phyloP scores from a whole-genome alignment of 139 green algal species.

The Eudorina sp. region DNA sequence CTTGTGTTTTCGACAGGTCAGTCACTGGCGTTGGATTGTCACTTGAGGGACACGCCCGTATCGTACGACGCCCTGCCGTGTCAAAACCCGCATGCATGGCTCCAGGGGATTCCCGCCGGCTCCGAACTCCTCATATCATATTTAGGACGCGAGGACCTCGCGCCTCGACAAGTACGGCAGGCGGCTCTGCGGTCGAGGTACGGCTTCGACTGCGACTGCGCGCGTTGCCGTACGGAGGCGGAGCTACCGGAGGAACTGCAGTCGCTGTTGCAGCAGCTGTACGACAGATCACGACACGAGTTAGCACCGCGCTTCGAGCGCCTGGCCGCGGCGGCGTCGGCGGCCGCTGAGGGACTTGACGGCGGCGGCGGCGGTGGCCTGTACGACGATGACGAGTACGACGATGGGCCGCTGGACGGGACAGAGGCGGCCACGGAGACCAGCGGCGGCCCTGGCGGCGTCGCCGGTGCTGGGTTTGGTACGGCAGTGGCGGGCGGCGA shows the following conservation, averaged over 20 bases:
- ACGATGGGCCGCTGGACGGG: not conserved
- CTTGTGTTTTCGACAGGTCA: too few species aligned
- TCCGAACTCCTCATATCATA: slow-evolving; percentile 45
- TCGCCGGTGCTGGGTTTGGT: not conserved
- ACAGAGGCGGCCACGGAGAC: not conserved
- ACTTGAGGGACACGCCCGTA: too few species aligned
- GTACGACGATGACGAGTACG: not conserved
- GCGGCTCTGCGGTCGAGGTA: slow-evolving; percentile 57
- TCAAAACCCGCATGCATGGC: too few species aligned
- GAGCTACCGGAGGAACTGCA: slow-evolving; percentile 29
- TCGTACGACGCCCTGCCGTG: too few species aligned
- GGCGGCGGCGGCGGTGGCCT: not conserved
- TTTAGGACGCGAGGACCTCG: slow-evolving; percentile 61
- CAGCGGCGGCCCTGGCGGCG: not conserved
- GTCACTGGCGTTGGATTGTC: too few species aligned
- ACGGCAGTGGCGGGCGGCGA: not conserved
- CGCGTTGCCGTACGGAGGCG: slow-evolving; percentile 52
- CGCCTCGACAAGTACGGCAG: slow-evolving; percentile 49
- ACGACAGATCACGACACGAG: not conserved
- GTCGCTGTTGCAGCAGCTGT: slow-evolving; percentile 29
- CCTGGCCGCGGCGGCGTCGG: not conserved
- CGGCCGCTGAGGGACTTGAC: not conserved
- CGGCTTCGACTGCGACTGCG: slow-evolving; percentile 65
- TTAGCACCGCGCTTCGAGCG: slow-evolving; percentile 22
- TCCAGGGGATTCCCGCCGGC: not conserved